These are phyloP conservation scores for Salmacisia buchloeana DNA, from an alignment of 1,284 basidiomycete species.

Conservation along the genomic window DNA sequence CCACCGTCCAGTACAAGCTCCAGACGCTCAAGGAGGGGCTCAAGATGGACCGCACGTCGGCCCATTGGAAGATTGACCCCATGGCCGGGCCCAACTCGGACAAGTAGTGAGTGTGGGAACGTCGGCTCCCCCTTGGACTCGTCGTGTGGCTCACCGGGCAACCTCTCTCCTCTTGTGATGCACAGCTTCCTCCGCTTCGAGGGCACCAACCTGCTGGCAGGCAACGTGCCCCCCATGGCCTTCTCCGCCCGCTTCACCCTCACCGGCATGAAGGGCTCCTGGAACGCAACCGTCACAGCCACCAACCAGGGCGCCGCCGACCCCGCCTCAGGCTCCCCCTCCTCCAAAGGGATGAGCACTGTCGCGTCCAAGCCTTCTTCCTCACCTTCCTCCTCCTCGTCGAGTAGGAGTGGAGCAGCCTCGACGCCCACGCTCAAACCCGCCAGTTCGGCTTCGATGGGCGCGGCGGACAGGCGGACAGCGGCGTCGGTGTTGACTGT, in stretches of 20 bases:
- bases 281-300: constrained; percentile 33
- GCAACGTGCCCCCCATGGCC: constrained; percentile 28
- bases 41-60: constrained; percentile 13
- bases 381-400: not conserved
- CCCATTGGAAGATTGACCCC: constrained; percentile 23
- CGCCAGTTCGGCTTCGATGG: no score
- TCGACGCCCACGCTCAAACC: not conserved
- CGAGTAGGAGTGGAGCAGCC: no score
- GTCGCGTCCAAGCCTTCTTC: constrained; percentile 61
- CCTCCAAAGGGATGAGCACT: constrained; percentile 68
- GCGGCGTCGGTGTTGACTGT: no score
- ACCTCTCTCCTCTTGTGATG: not conserved
- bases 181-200: constrained; percentile 41
- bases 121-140: not conserved
- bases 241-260: constrained; percentile 43
- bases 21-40: constrained; percentile 31
- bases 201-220: constrained; percentile 24
- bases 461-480: no score
- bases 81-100: constrained; percentile 28
- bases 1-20: constrained; percentile 40
- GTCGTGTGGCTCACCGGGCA: not conserved
- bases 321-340: constrained; percentile 60
- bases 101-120: constrained; percentile 23
- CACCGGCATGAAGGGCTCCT: constrained; percentile 28
- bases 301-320: constrained; percentile 16